Evolutionary conservation across 495 filamentous ascomycete genomes (phyloP).

Genomic region (Friedmanniomyces simplex): DNA sequence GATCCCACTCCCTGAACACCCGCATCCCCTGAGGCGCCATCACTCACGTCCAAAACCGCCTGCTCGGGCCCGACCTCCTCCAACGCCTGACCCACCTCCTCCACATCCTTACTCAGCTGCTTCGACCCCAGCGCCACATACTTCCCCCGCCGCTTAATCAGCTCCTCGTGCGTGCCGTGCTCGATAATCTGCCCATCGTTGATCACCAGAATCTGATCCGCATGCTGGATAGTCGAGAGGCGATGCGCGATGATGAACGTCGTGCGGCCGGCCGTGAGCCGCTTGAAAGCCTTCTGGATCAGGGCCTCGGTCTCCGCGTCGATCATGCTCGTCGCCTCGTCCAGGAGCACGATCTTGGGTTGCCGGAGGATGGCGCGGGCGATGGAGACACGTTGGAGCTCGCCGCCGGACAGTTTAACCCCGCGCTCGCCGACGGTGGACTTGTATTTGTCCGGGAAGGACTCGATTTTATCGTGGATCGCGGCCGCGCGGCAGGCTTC

Average conservation of each 20-base stretch:
- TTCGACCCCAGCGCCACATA: conserved; percentile 20
- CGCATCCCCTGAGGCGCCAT: background rate
- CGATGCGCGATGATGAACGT: conserved; percentile 43
- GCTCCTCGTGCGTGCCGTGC: conserved; percentile 51
- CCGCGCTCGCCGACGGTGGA: conserved; percentile 53
- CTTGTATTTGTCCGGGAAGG: conserved; percentile 48
- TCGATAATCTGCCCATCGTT: conserved; percentile 55
- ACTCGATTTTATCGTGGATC: conserved; percentile 31
- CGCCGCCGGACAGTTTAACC: conserved; percentile 62
- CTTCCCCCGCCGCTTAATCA: conserved; percentile 27
- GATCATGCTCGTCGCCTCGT: conserved; percentile 46
- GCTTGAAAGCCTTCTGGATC: conserved; percentile 56
- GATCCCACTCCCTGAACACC: background rate
- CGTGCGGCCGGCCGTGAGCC: conserved; percentile 25
- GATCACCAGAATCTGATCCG: conserved; percentile 56
- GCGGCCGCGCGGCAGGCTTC: conserved; percentile 57
- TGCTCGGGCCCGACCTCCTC: background rate
- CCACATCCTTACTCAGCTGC: conserved; percentile 18
- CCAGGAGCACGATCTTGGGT: conserved; percentile 43
- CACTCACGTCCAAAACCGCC: background rate
- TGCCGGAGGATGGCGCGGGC: conserved; percentile 47
- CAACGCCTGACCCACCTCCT: conserved; percentile 7
- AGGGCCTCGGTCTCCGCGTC: conserved; percentile 54
- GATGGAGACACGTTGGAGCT: conserved; percentile 67
- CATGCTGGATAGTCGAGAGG: conserved; percentile 60